Conservation (phyloP, 306 rosid species). For the Vigna trinervia region DNA sequence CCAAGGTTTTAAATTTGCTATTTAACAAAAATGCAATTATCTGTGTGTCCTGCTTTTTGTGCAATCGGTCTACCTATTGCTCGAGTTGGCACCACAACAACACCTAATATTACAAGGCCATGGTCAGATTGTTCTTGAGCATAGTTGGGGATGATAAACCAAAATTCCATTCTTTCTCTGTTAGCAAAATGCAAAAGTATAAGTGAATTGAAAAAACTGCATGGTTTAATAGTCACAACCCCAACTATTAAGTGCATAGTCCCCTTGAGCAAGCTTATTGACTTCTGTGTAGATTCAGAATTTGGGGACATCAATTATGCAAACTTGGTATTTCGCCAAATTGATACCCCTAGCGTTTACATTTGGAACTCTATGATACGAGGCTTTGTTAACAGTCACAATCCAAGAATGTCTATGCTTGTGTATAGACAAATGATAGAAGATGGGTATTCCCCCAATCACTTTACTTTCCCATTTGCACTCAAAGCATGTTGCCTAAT, state of each 20-base stretch:
- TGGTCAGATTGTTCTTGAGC: slow-evolving; percentile 2
- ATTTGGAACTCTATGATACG: slow-evolving; percentile 80
- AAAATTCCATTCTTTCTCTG: slow-evolving; percentile 51
- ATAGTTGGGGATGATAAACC: slow-evolving; percentile 51
- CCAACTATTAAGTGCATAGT: slow-evolving; percentile 55
- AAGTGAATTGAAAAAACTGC: slow-evolving; percentile 63
- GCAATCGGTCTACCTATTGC: slow-evolving; percentile 77
- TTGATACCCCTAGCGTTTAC: slow-evolving; percentile 62
- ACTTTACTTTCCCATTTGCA: slow-evolving; percentile 79
- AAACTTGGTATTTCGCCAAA: slow-evolving; percentile 52
- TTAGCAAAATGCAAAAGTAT: slow-evolving; percentile 61
- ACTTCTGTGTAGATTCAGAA: slow-evolving; percentile 63
- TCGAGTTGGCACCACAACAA: slow-evolving; percentile 53
- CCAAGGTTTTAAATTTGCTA: neutral
- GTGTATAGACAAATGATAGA: slow-evolving; percentile 64
- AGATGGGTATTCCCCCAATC: slow-evolving; percentile 63
- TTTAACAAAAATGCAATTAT: too few species aligned
- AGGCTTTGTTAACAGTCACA: slow-evolving; percentile 60
- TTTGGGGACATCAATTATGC: slow-evolving; percentile 68
- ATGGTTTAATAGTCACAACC: slow-evolving; percentile 58
- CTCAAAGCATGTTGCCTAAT: slow-evolving; percentile 63
- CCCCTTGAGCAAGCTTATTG: slow-evolving; percentile 70
- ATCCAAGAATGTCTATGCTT: slow-evolving; percentile 56
- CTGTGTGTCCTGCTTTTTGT: slow-evolving; percentile 12
- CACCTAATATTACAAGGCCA: neutral